A percentile compares a stretch with the other conserved stretches of the same genome.
phyloP scores from a whole-genome alignment of 2,329 filamentous ascomycete genomes.

The Geosmithia morbida region DNA sequence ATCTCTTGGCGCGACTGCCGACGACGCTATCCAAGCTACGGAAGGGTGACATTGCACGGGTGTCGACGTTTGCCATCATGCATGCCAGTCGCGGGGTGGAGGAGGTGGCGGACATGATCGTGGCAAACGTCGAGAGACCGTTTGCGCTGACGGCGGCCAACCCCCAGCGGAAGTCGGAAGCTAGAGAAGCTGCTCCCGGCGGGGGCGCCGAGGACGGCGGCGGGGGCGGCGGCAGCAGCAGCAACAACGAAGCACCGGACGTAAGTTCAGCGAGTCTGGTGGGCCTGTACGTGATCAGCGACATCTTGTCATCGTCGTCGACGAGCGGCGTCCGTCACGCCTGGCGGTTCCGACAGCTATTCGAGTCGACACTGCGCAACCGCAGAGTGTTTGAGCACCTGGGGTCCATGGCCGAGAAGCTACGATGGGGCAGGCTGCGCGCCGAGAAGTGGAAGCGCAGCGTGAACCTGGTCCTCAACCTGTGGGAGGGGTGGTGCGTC shows the following conservation, averaged over 20 bases:
- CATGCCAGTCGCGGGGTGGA: slow-evolving; percentile 76
- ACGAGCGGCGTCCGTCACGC: slow-evolving; percentile 68
- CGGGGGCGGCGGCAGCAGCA: neutral
- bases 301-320: slow-evolving; percentile 65
- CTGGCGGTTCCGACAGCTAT: slow-evolving; percentile 73
- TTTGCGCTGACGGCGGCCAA: slow-evolving; percentile 61
- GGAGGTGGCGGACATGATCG: slow-evolving; percentile 81
- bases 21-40: slow-evolving; percentile 59
- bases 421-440: slow-evolving; percentile 67
- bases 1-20: slow-evolving; percentile 72
- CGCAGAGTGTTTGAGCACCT: slow-evolving; percentile 62
- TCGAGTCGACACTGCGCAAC: slow-evolving; percentile 56
- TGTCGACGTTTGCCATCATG: slow-evolving; percentile 79
- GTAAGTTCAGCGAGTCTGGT: slow-evolving; percentile 62
- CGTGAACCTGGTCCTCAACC: slow-evolving; percentile 49
- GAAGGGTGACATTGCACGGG: slow-evolving; percentile 72
- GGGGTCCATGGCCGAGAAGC: slow-evolving; percentile 55
- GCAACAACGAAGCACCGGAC: slow-evolving; percentile 26
- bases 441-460: slow-evolving; percentile 77
- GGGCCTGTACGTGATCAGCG: slow-evolving; percentile 62
- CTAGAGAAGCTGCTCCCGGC: slow-evolving; percentile 22
- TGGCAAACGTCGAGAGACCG: slow-evolving; percentile 68
- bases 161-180: slow-evolving; percentile 31
- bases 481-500: slow-evolving; percentile 60
- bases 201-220: no score